These are phyloP conservation scores for Coemansia sp. DNA, from an alignment of 192 early-diverging fungal species.

Conservation along the genomic window DNA sequence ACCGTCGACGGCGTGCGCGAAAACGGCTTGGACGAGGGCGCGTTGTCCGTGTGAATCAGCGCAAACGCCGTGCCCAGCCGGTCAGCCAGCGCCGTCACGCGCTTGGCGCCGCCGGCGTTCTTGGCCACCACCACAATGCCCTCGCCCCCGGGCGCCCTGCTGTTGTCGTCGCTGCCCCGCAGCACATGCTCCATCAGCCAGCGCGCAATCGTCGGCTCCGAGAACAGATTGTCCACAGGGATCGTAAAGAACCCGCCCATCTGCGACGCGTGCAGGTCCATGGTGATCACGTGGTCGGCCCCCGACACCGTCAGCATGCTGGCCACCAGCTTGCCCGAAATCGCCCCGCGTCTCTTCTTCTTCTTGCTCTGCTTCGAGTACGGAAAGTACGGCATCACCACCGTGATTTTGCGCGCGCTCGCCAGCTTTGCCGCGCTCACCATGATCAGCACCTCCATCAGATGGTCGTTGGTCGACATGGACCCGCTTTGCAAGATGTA, in stretches of 20 bases:
- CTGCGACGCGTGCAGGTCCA: conserved; percentile 93
- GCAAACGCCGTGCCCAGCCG: conserved; percentile 91
- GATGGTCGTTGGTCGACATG: conserved; percentile 74
- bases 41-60: conserved; percentile 86
- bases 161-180: conserved; percentile 50
- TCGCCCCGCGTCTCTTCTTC: conserved; percentile 94
- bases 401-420: conserved; percentile 88
- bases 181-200: conserved; percentile 79
- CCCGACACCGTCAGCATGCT: conserved; percentile 92
- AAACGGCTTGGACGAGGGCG: conserved; percentile 49
- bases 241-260: conserved; percentile 96
- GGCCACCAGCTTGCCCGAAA: conserved; percentile 94
- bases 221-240: conserved; percentile 91
- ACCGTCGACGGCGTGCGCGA: conserved; percentile 53
- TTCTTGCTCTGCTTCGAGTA: conserved; percentile 98
- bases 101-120: conserved; percentile 94
- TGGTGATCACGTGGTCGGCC: conserved; percentile 97
- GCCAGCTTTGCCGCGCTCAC: conserved; percentile 91
- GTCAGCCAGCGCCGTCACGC: conserved; percentile 93
- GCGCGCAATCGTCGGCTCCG: conserved; percentile 83
- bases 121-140: conserved; percentile 83
- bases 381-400: conserved; percentile 95
- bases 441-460: conserved; percentile 99
- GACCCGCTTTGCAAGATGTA: conserved; percentile 96
- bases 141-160: conserved; percentile 3